phyloP scores from a whole-genome alignment of 257 asterid species.

The Salvia miltiorrhiza region DNA sequence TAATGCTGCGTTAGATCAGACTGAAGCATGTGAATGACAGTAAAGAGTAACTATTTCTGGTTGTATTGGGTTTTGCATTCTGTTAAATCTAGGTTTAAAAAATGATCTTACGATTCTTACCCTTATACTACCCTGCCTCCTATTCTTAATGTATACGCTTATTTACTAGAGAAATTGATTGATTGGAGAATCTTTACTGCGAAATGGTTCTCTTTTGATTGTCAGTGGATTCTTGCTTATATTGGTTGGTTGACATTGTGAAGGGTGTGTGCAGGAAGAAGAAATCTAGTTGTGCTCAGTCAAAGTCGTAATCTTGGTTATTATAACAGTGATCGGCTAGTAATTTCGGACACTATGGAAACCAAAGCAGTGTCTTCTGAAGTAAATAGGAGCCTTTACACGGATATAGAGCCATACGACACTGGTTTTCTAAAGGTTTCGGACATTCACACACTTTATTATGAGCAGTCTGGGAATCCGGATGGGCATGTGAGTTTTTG shows the following conservation, averaged over 20 bases:
- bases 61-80: not conserved
- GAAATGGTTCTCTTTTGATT: not conserved
- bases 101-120: not conserved
- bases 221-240: not conserved
- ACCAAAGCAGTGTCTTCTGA: slow-evolving; percentile 31
- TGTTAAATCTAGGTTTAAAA: not conserved
- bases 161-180: not conserved
- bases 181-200: not conserved
- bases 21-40: not conserved
- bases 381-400: slow-evolving; percentile 48
- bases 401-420: slow-evolving; percentile 73
- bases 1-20: not conserved
- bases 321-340: slow-evolving; percentile 30
- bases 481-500: slow-evolving; percentile 74
- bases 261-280: slow-evolving; percentile 43
- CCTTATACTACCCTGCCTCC: not conserved
- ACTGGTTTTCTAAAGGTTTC: slow-evolving; percentile 87
- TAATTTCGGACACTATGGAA: slow-evolving; percentile 44
- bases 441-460: slow-evolving; percentile 74
- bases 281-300: slow-evolving; percentile 20
- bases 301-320: slow-evolving; percentile 28
- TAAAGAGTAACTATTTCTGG: not conserved
- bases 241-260: slow-evolving; percentile 24
- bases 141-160: not conserved
- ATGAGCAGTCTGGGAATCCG: slow-evolving; percentile 96